Evolutionary conservation across 768 basidiomycete genomes (phyloP), one percentile per base, ranked within the genome.

Genomic region (Kwoniella sp.): DNA sequence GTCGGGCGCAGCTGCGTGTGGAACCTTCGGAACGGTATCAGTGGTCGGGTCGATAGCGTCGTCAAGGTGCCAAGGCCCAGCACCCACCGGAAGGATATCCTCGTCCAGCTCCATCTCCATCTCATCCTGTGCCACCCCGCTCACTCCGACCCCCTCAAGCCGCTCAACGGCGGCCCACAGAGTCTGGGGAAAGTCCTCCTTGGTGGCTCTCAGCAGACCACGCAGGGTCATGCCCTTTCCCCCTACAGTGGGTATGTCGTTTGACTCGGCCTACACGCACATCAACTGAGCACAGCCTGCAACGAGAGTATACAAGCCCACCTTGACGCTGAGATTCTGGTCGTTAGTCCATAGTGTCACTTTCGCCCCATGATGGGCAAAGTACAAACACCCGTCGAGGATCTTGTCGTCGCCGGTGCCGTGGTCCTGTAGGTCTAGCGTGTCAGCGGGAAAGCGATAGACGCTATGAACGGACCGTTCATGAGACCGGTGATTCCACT

Each of bases 331-430:
- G 5, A 69, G 53, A 38, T 67, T 67, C 39, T 46, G 43, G 28
- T 69, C 67, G 17, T 62, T 50, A 14, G 67, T 69, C 67, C 67
- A 69, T 6, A 69, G 41, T 10, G 41, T 41, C 0, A 69, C 65
- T 3, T 57, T 41, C 15, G 34, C 40, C 1, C 33, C 43, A 9
- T 19, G n/a, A 14, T 54, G 28, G 4, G 34, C 28, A 37, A 64
- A 69, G 50, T 43, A 58, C 9, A 66, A 26, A 51, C 62, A 64
- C 42, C 67, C 66, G 38, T 69, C 67, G n/a, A 69, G 31, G 5
- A 69, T 53, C 41, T 49, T 56, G 34, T 69, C 67, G 36, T 69
- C 67, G 5, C 42, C 46, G 36, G 62, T 63, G n/a, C 52, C 52
- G 12, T 26, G 20, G 11, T 44, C 45, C 46, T 46, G 26, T 17